Evolutionary conservation across 371 early-diverging fungal species (phyloP), one percentile per base, ranked within the genome.

Genomic region (Chytridiales sp.): DNA sequence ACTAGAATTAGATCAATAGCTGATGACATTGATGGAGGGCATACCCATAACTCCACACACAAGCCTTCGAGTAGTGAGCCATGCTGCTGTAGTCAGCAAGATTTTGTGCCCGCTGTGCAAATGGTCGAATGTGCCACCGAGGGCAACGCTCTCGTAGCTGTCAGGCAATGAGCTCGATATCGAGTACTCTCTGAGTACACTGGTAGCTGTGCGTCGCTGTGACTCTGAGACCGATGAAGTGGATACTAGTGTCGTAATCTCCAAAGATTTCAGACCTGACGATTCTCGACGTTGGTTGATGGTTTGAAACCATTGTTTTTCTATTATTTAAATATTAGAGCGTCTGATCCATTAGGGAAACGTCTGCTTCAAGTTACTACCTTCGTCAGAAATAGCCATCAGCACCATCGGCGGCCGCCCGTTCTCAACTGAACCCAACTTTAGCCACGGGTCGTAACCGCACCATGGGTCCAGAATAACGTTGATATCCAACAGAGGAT

Each of bases 91-190:
- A 1, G 93, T 86, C 47, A 98, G 74, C 29, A 98, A 72, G 35
- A 96, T 90, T 72, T 93, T 91, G 72, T 98, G 98, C 4, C 97
- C 98, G 1, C 85, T 80, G 64, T 98, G 98, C 42, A 98, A 70
- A 66, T 96, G 96, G 71, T 98, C 98, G 78, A 98, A 98, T 2
- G 98, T 97, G 8, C 98, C 98, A 17, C 98, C 98, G 3, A 95
- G 76, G 0, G 87, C 94, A 0, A 90, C 91, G 47, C 70, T 64
- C 40, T 66, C 69, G 62, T 73, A 75, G 8, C 15, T 17, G 9
- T 9, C 9, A n/a, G n/a, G n/a, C n/a, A 24, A 31, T 5, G 5
- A 22, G 30, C 49, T n/a, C 49, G 1, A 24, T 13, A 24, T 21
- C 2, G 31, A 34, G 8, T 17, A 30, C 34, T 22, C 13, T 22